Percentiles rank a stretch among this genome's conserved stretches.
Evolutionary conservation across 768 basidiomycete species (phyloP).

Genomic region (Panus rudis): DNA sequence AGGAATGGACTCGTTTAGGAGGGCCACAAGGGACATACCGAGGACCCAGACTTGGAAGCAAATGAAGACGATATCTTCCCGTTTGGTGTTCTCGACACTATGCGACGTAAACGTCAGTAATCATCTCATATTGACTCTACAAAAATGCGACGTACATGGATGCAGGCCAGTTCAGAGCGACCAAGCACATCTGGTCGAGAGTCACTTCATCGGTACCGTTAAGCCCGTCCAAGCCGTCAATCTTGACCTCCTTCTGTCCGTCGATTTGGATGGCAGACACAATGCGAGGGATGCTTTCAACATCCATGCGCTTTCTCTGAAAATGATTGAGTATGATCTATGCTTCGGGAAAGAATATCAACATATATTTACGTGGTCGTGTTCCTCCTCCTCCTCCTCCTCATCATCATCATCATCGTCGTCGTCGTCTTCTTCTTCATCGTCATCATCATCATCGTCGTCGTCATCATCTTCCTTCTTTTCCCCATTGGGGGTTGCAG

Average conservation of each 20-base stretch:
- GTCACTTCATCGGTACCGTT: slow-evolving; percentile 26
- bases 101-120: slow-evolving; percentile 19
- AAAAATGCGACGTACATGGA: slow-evolving; percentile 42
- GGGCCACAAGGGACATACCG: slow-evolving; percentile 68
- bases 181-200: slow-evolving; percentile 45
- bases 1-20: slow-evolving; percentile 73
- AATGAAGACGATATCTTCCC: slow-evolving; percentile 74
- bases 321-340: background rate
- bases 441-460: slow-evolving; percentile 3
- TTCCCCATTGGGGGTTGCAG: slow-evolving; percentile 2
- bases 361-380: slow-evolving; percentile 3
- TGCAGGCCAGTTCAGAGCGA: slow-evolving; percentile 63
- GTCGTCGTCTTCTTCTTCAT: slow-evolving; percentile 5
- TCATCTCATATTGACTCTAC: background rate
- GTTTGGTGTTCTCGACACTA: slow-evolving; percentile 64
- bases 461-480: slow-evolving; percentile 3
- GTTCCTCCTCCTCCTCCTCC: slow-evolving; percentile 14
- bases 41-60: slow-evolving; percentile 77
- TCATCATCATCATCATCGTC: slow-evolving; percentile 10
- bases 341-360: background rate
- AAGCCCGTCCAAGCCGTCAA: slow-evolving; percentile 31
- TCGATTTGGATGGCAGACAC: slow-evolving; percentile 1
- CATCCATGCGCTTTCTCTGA: too few relatives aligned
- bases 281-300: background rate
- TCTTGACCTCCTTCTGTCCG: slow-evolving; percentile 17